phyloP scores from a whole-genome alignment of 768 basidiomycete species.

The Pulveroboletus sp. region DNA sequence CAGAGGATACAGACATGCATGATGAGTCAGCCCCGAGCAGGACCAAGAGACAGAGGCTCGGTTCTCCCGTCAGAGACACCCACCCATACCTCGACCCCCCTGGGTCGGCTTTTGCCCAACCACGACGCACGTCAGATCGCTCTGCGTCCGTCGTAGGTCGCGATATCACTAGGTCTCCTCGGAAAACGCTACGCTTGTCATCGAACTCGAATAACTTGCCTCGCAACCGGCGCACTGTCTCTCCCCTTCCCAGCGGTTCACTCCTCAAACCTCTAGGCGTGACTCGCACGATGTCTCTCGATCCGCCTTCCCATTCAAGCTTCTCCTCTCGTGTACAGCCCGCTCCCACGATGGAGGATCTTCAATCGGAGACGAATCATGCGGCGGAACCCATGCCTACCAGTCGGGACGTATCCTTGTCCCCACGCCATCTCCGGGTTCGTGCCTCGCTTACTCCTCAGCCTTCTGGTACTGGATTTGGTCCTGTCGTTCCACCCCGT shows the following conservation, averaged over 20 bases:
- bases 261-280: constrained; percentile 34
- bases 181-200: constrained; percentile 31
- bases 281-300: constrained; percentile 69
- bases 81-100: constrained; percentile 55
- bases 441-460: constrained; percentile 71
- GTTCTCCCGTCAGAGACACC: constrained; percentile 43
- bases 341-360: constrained; percentile 34
- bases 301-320: constrained; percentile 44
- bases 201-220: constrained; percentile 31
- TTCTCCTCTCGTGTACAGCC: constrained; percentile 25
- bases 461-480: constrained; percentile 42
- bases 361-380: constrained; percentile 21
- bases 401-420: constrained; percentile 42
- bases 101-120: constrained; percentile 37
- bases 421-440: constrained; percentile 48
- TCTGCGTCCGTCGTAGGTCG: constrained; percentile 20
- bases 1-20: constrained; percentile 24
- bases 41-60: constrained; percentile 51
- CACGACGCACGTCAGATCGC: constrained; percentile 18
- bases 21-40: constrained; percentile 33
- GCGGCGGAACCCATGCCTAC: constrained; percentile 17
- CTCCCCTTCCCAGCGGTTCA: constrained; percentile 36
- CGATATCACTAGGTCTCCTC: constrained; percentile 24
- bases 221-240: constrained; percentile 39
- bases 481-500: constrained; percentile 37